Percentiles rank a stretch among this genome's conserved stretches.
phyloP scores from a whole-genome alignment of 1,284 basidiomycete species.

The Heliocybe sulcata region DNA sequence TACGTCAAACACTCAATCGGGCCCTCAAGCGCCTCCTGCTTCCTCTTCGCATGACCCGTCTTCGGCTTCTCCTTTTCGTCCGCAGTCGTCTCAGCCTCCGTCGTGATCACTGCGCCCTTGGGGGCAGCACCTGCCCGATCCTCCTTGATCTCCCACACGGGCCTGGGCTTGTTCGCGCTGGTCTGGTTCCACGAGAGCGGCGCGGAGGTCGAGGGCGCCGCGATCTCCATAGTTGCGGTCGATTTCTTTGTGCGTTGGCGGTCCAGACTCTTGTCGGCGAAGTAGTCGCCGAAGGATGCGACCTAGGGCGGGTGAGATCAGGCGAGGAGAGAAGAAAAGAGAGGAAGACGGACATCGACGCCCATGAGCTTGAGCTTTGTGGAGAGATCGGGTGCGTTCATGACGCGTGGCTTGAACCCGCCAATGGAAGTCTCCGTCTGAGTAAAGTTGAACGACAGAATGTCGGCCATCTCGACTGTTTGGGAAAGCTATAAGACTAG shows the following conservation, averaged over 20 bases:
- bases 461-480: conserved; percentile 67
- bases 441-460: conserved; percentile 70
- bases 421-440: conserved; percentile 35
- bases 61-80: conserved; percentile 11
- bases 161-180: conserved; percentile 5
- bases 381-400: conserved; percentile 56
- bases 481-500: not conserved
- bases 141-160: conserved; percentile 12
- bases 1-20: conserved; percentile 62
- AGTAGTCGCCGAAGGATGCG: conserved; percentile 73
- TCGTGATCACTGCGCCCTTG: not conserved
- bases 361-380: conserved; percentile 70
- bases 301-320: conserved; percentile 25
- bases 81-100: not conserved
- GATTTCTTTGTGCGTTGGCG: conserved; percentile 4
- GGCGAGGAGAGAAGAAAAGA: not conserved
- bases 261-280: conserved; percentile 43
- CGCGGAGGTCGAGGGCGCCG: conserved; percentile 4
- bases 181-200: conserved; percentile 11
- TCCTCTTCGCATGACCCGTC: conserved; percentile 16
- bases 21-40: conserved; percentile 24
- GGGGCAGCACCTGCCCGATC: not conserved
- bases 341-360: conserved; percentile 43
- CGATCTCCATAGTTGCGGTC: conserved; percentile 8
- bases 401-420: conserved; percentile 41